phyloP scores from a whole-genome alignment of 1,139 yeast genomes.

The Geotrichum citri-aurantii region DNA sequence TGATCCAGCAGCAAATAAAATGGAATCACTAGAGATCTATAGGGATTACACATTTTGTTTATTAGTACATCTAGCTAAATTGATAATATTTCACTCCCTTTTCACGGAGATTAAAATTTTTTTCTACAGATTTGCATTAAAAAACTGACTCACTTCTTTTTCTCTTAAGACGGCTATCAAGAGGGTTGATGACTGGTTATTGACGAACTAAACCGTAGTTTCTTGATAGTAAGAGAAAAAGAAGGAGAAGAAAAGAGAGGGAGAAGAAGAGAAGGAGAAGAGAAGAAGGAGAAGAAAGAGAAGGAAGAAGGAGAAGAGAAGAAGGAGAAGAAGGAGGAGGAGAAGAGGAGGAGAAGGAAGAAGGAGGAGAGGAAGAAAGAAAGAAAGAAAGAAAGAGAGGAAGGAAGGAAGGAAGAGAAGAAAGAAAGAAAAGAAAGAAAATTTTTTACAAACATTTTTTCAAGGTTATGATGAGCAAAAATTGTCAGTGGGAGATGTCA shows the following conservation, averaged over 20 bases:
- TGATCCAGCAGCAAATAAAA: background rate
- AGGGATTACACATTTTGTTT: background rate
- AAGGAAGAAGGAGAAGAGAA: background rate
- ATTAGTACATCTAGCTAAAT: background rate
- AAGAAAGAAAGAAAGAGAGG: background rate
- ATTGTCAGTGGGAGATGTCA: background rate
- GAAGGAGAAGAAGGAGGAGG: slow-evolving; percentile 2
- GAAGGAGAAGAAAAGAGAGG: background rate
- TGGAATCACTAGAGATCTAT: background rate
- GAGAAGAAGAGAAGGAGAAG: background rate
- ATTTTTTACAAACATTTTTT: background rate
- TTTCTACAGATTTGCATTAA: slow-evolving; percentile 4
- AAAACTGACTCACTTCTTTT: background rate
- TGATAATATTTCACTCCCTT: background rate
- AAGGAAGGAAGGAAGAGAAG: background rate
- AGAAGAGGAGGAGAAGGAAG: slow-evolving; percentile 1
- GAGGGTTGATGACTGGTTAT: background rate
- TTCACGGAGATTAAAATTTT: background rate
- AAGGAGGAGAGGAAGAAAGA: background rate
- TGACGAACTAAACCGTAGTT: slow-evolving; percentile 7
- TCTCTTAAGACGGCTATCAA: background rate
- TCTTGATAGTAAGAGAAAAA: background rate
- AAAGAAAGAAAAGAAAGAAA: background rate
- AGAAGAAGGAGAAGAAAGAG: slow-evolving; percentile 5
- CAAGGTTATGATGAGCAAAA: background rate